phyloP scores from a whole-genome alignment of 352 stramenopile species.

The Phytopythium oedochilum region DNA sequence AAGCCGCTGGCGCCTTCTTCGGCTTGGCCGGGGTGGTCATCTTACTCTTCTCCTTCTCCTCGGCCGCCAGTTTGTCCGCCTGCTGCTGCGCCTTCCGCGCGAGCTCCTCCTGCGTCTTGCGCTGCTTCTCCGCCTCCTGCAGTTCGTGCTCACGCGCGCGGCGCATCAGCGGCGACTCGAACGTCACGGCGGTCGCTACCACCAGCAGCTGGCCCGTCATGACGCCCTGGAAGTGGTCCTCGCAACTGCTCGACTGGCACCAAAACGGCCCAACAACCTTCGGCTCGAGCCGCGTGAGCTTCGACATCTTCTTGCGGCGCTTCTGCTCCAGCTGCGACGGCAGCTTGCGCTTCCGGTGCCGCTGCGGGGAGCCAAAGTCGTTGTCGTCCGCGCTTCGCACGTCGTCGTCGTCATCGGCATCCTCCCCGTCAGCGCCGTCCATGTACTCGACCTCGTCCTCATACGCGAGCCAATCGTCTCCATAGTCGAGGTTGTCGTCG shows the following conservation, averaged over 20 bases:
- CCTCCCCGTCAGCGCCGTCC: conserved; percentile 29
- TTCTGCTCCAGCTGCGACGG: conserved; percentile 46
- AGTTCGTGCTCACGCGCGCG: conserved; percentile 40
- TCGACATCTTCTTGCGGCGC: conserved; percentile 52
- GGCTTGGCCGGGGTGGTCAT: background rate
- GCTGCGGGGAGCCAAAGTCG: conserved; percentile 16
- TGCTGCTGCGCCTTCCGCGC: conserved; percentile 15
- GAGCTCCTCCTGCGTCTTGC: conserved; percentile 16
- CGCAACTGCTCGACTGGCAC: conserved; percentile 6
- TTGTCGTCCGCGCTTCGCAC: conserved; percentile 14
- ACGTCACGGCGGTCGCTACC: conserved; percentile 13
- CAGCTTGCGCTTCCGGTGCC: conserved; percentile 38
- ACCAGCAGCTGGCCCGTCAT: conserved; percentile 25
- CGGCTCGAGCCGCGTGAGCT: conserved; percentile 63
- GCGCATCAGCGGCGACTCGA: conserved; percentile 45
- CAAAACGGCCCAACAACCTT: conserved; percentile 56
- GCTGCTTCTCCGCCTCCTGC: conserved; percentile 23
- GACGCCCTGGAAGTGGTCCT: conserved; percentile 11
- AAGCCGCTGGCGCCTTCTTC: conserved; percentile 3
- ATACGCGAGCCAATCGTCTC: conserved; percentile 82
- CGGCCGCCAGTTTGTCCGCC: conserved; percentile 17
- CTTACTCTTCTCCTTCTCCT: conserved; percentile 17
- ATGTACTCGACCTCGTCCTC: conserved; percentile 87
- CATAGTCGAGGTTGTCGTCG: conserved; percentile 81
- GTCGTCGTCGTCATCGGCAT: conserved; percentile 11